Evolutionary conservation across 306 rosid species (phyloP).

Genomic region (Biancaea sappan): DNA sequence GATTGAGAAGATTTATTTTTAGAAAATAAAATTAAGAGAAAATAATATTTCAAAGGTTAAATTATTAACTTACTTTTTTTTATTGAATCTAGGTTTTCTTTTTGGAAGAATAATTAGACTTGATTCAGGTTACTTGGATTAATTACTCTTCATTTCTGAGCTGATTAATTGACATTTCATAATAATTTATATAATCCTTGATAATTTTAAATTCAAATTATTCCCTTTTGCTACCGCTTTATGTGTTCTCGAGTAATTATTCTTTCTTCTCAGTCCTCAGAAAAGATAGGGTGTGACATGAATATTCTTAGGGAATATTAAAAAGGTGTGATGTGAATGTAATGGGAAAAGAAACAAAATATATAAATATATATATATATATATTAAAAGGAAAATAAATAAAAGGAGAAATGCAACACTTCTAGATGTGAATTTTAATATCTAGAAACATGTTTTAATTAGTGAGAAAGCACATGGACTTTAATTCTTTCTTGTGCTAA

Average conservation of each 20-base stretch:
- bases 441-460: background rate
- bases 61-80: too few relatives aligned
- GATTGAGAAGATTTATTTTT: too few relatives aligned
- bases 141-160: background rate
- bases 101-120: too few relatives aligned
- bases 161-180: background rate
- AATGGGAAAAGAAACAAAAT: background rate
- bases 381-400: background rate
- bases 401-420: background rate
- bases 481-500: conserved; percentile 16
- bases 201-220: background rate
- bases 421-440: background rate
- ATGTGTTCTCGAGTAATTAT: background rate
- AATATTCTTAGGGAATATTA: background rate
- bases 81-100: too few relatives aligned
- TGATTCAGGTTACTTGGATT: too few relatives aligned
- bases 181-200: background rate
- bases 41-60: too few relatives aligned
- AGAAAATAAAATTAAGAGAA: too few relatives aligned
- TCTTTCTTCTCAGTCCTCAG: background rate
- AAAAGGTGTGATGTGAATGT: background rate
- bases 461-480: background rate
- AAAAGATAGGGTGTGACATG: background rate
- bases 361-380: background rate
- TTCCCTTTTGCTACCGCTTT: background rate